phyloP scores from a whole-genome alignment of 331 rosid genomes.

The Prunus yedoensis region DNA sequence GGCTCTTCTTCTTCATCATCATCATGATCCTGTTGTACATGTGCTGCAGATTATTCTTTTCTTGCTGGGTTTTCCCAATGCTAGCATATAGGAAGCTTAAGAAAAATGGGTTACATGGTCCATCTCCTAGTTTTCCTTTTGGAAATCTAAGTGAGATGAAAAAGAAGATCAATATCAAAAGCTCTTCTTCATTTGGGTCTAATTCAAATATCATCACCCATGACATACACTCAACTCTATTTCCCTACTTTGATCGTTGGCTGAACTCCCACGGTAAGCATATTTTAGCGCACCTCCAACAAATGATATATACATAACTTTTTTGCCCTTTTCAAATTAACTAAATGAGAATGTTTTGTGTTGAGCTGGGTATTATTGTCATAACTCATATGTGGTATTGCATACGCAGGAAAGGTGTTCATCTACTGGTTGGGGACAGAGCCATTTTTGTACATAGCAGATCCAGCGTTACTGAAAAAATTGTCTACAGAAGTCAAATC shows the following conservation, averaged over 20 bases:
- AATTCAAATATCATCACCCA: constrained; percentile 30
- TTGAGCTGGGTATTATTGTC: no score
- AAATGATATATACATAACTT: no score
- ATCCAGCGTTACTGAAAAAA: constrained; percentile 64
- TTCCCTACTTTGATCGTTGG: constrained; percentile 81
- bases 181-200: constrained; percentile 4
- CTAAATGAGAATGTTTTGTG: no score
- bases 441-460: constrained; percentile 77
- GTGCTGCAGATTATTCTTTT: constrained; percentile 33
- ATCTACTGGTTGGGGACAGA: constrained; percentile 89
- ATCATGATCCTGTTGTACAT: constrained; percentile 14
- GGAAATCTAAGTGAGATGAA: constrained; percentile 70
- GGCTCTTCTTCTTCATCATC: not conserved
- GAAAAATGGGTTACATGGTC: constrained; percentile 73
- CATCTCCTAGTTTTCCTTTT: constrained; percentile 72
- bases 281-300: no score
- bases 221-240: constrained; percentile 63
- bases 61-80: constrained; percentile 68
- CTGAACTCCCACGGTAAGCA: constrained; percentile 58
- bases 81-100: constrained; percentile 41
- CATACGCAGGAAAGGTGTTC: constrained; percentile 60
- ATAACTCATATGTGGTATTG: not conserved
- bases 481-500: constrained; percentile 61
- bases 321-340: no score
- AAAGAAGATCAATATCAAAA: constrained; percentile 24